A percentile compares a stretch with the other conserved stretches of the same genome.
These are phyloP conservation scores for Cadophora luteo-olivacea DNA, from an alignment of 2,329 filamentous ascomycete species.

Conservation along the genomic window DNA sequence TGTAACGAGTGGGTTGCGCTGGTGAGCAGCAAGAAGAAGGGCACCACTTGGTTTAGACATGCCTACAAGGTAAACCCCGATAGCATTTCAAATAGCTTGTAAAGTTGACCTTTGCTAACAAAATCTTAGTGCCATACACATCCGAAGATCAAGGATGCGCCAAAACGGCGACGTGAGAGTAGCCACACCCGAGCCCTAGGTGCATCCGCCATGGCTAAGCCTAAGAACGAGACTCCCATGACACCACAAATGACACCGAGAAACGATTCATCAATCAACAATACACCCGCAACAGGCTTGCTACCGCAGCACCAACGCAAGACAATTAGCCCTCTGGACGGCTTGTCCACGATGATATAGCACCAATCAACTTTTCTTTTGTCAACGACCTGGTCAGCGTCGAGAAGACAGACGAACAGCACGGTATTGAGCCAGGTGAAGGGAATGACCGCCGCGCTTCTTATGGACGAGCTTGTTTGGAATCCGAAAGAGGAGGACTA, in stretches of 20 bases:
- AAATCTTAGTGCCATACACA: slow-evolving; percentile 67
- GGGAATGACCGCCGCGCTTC: not conserved
- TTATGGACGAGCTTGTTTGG: not conserved
- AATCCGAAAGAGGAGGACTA: slow-evolving; percentile 5
- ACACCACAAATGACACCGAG: slow-evolving; percentile 54
- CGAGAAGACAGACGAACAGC: not conserved
- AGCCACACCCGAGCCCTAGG: slow-evolving; percentile 51
- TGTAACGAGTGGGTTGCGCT: slow-evolving; percentile 83
- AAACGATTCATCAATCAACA: slow-evolving; percentile 40
- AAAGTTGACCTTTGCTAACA: slow-evolving; percentile 9
- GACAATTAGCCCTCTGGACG: slow-evolving; percentile 48
- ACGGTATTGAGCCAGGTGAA: not conserved
- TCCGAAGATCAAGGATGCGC: slow-evolving; percentile 73
- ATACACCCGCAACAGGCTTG: slow-evolving; percentile 46
- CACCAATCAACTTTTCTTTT: slow-evolving; percentile 34
- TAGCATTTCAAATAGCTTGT: not conserved
- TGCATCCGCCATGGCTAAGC: slow-evolving; percentile 52
- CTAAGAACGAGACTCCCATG: slow-evolving; percentile 53
- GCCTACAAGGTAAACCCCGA: slow-evolving; percentile 75
- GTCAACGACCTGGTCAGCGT: slow-evolving; percentile 18
- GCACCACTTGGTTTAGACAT: slow-evolving; percentile 90
- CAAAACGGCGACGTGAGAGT: slow-evolving; percentile 70
- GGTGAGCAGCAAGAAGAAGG: slow-evolving; percentile 88
- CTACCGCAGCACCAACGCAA: slow-evolving; percentile 36
- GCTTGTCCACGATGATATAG: slow-evolving; percentile 56